Conservation (phyloP, 495 filamentous ascomycete genomes). For the Chaetomium cochliodes region DNA sequence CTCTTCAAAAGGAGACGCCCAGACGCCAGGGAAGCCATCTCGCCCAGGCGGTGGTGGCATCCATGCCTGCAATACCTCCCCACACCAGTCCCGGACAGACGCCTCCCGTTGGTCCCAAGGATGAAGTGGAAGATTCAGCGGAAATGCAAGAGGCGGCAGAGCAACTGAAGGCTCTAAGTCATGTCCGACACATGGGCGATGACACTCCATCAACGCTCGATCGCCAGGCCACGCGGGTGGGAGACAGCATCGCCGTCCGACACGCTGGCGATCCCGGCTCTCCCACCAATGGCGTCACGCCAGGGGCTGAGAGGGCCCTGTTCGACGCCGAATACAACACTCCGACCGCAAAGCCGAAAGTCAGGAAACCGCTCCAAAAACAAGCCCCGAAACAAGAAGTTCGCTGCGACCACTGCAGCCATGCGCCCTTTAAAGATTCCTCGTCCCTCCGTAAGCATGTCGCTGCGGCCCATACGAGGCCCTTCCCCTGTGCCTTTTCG, state of each 20-base stretch:
- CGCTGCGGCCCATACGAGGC: slow-evolving; percentile 60
- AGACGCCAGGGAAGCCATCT: slow-evolving; percentile 20
- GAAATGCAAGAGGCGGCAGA: slow-evolving; percentile 61
- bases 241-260: slow-evolving; percentile 38
- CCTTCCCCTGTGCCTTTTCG: slow-evolving; percentile 81
- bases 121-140: slow-evolving; percentile 55
- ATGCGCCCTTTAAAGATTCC: slow-evolving; percentile 58
- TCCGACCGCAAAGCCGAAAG: slow-evolving; percentile 45
- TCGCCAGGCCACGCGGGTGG: slow-evolving; percentile 31
- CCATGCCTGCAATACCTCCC: slow-evolving; percentile 10
- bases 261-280: slow-evolving; percentile 44
- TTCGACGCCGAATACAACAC: slow-evolving; percentile 44
- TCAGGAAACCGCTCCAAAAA: slow-evolving; percentile 51
- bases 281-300: slow-evolving; percentile 42
- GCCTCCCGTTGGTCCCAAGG: slow-evolving; percentile 36
- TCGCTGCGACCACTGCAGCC: slow-evolving; percentile 53
- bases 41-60: slow-evolving; percentile 8
- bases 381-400: slow-evolving; percentile 54
- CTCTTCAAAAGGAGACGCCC: slow-evolving; percentile 38
- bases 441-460: slow-evolving; percentile 60
- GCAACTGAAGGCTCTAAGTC: slow-evolving; percentile 58
- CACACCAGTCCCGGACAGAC: slow-evolving; percentile 23
- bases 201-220: slow-evolving; percentile 35
- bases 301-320: slow-evolving; percentile 38
- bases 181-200: slow-evolving; percentile 51